Conservation (phyloP, 345 rosid species). For the Sonneratia caseolaris region DNA sequence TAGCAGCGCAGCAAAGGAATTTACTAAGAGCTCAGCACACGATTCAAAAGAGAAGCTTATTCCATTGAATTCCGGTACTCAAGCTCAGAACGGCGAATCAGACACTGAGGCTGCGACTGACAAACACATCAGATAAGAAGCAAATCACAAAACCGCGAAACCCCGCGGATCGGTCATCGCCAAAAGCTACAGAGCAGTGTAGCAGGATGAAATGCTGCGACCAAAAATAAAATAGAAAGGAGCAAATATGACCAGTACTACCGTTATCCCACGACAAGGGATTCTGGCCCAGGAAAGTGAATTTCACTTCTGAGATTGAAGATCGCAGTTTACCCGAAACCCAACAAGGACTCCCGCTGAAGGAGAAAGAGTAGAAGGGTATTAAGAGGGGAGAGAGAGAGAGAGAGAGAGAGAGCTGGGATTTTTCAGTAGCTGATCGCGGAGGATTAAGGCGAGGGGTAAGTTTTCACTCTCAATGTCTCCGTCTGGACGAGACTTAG, state of each 20-base stretch:
- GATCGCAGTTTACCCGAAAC: neutral
- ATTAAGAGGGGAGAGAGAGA: neutral
- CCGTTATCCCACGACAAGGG: neutral
- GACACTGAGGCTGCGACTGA: no score
- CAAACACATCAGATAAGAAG: neutral
- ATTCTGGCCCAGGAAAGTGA: no score
- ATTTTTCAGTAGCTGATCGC: neutral
- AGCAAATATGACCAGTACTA: neutral
- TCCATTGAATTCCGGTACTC: neutral
- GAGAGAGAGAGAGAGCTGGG: neutral
- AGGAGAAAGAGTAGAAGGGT: neutral
- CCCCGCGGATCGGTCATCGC: neutral
- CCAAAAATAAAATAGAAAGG: neutral
- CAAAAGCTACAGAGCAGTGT: neutral
- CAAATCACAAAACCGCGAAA: neutral
- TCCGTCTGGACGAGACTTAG: neutral
- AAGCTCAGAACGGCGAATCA: neutral
- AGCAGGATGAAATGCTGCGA: neutral
- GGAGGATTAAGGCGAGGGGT: neutral
- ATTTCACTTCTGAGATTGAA: neutral
- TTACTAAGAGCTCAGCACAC: neutral
- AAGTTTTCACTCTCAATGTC: neutral
- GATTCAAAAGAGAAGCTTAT: neutral
- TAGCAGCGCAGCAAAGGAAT: neutral
- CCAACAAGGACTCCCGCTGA: neutral